Base-by-base conservation (phyloP, 2,329 filamentous ascomycete genomes). In the Eutypa lata region DNA sequence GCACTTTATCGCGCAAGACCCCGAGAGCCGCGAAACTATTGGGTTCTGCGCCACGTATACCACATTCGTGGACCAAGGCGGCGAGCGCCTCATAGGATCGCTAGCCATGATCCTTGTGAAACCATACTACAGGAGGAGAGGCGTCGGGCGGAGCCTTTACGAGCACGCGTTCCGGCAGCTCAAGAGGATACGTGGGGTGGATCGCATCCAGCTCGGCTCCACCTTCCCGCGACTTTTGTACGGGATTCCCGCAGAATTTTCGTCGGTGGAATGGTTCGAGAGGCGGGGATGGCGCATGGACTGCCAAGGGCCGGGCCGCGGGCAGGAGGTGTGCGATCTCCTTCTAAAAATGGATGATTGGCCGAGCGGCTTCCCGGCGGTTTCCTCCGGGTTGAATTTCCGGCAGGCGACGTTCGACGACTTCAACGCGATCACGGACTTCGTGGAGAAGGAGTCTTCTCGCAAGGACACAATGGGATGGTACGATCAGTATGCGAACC, bases 31-130 rank as follows among this genome's bases (percentile, higher is more conserved):
- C 7, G 70, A 73, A 35, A 59, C 81, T 22, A 62, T 85, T 37
- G 82, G 81, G 0, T 84, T 85, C 56, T 84, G 81, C 60, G 81
- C 81, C 10, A 84, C 81, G 8, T 85, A 81, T 61, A 79, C 81
- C 28, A 82, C 78, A 3, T 84, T 80, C 64, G 74, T 77, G 45
- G 78, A 82, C 57, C 76, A 75, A 56, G 76, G 72, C 38, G 75
- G 73, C 19, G 77, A 82, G 56, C 73, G 73, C 33, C 69, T 83
- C 40, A 73, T 84, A 46, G 82, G 81, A 8, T 84, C 80, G 3
- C 63, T 86, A 31, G 81, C 81, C 11, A 67, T 76, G 11, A 65
- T 86, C 26, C 65, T 85, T 33, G 81, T 85, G 19, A 75, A 73
- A 31, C 70, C 76, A 33, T 68, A 72, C 1, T 76, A 75, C 61